These are phyloP conservation scores for Vachellia collinsii DNA, from an alignment of 306 rosid genomes.

Conservation along the genomic window DNA sequence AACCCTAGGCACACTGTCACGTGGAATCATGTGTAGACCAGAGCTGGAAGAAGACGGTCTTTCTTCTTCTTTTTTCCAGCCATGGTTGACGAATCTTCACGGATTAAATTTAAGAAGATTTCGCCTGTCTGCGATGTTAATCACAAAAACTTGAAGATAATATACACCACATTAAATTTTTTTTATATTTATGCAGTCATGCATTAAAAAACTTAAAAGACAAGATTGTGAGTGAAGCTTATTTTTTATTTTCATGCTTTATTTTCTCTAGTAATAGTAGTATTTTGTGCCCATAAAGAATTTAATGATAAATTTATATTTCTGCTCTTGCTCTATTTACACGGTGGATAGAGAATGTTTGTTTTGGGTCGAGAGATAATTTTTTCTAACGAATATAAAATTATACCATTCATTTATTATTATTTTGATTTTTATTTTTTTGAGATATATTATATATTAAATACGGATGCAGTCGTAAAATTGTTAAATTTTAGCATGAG, in stretches of 20 bases:
- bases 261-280: not conserved
- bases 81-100: slow-evolving; percentile 21
- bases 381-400: too few species aligned
- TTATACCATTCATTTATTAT: too few species aligned
- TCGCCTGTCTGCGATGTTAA: not conserved
- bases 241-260: not conserved
- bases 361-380: too few species aligned
- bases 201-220: not conserved
- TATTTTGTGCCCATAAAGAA: not conserved
- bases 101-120: too few species aligned
- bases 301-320: not conserved
- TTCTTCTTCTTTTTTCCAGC: not conserved
- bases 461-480: too few species aligned
- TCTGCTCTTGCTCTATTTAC: not conserved
- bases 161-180: not conserved
- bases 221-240: not conserved
- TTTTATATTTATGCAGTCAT: not conserved
- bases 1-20: slow-evolving; percentile 29
- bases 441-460: too few species aligned
- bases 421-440: too few species aligned
- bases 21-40: slow-evolving; percentile 37
- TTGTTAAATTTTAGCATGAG: too few species aligned
- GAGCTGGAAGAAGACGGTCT: slow-evolving; percentile 1
- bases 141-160: not conserved
- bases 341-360: too few species aligned